phyloP scores from a whole-genome alignment of 2,329 filamentous ascomycete species.

The Aspergillus ustus region DNA sequence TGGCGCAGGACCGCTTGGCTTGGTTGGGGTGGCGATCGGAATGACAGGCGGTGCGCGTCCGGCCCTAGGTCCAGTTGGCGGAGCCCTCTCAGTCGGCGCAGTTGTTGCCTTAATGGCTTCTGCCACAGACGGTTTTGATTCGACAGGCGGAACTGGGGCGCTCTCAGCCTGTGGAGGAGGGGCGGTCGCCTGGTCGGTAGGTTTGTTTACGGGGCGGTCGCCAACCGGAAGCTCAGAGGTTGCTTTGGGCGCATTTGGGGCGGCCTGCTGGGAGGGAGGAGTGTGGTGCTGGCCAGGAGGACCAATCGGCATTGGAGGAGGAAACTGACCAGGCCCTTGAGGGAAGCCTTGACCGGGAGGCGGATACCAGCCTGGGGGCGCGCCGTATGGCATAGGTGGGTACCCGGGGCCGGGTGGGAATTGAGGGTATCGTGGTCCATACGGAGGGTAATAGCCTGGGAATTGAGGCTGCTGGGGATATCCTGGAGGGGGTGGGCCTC shows the following conservation, averaged over 20 bases:
- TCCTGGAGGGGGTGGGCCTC: constrained; percentile 42
- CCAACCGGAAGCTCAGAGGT: constrained; percentile 51
- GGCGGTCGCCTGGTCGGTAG: constrained; percentile 39
- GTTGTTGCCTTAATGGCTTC: constrained; percentile 40
- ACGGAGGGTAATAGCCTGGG: constrained; percentile 51
- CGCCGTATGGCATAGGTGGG: constrained; percentile 77
- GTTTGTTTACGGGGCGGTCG: constrained; percentile 42
- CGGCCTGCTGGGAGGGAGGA: constrained; percentile 42
- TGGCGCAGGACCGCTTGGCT: constrained; percentile 36
- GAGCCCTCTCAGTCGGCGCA: constrained; percentile 30
- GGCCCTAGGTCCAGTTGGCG: constrained; percentile 42
- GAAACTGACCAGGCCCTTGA: constrained; percentile 67
- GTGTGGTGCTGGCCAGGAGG: constrained; percentile 54
- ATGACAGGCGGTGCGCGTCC: constrained; percentile 53
- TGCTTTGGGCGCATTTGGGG: constrained; percentile 37
- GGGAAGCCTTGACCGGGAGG: constrained; percentile 76
- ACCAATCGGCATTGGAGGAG: constrained; percentile 62
- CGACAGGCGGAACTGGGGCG: constrained; percentile 42
- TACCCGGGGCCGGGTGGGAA: constrained; percentile 67
- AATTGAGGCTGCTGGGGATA: constrained; percentile 50
- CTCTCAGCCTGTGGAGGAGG: constrained; percentile 34
- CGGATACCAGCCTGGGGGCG: constrained; percentile 77
- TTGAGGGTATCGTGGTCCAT: constrained; percentile 54
- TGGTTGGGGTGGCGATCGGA: constrained; percentile 46
- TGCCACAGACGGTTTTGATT: constrained; percentile 44